phyloP scores from a whole-genome alignment of 306 rosid species.

The Crotalaria pallida region DNA sequence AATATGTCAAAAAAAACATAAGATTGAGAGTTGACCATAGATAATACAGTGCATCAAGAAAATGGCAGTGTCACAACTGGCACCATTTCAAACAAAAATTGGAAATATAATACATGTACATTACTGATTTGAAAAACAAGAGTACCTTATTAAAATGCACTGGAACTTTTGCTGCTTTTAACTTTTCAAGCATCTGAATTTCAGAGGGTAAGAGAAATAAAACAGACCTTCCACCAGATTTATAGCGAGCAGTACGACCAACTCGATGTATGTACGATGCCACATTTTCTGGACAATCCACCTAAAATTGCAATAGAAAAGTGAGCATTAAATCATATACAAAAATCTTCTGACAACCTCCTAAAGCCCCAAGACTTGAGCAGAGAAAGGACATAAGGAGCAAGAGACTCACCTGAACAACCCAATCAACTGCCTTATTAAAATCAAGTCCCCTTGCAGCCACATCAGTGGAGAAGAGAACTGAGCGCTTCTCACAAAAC shows the following conservation, averaged over 20 bases:
- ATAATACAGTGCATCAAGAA: neutral
- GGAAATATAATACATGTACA: neutral
- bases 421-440: constrained; percentile 92
- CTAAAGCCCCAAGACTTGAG: neutral
- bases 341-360: too few relatives aligned
- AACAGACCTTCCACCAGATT: constrained; percentile 71
- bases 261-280: constrained; percentile 92
- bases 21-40: neutral
- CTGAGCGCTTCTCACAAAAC: constrained; percentile 71
- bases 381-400: neutral
- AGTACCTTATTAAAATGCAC: constrained; percentile 61
- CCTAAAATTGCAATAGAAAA: constrained; percentile 37
- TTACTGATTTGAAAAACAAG: constrained; percentile 5
- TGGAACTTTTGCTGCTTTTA: constrained; percentile 69
- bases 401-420: constrained; percentile 71
- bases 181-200: constrained; percentile 66
- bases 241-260: constrained; percentile 92
- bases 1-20: constrained; percentile 2
- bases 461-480: constrained; percentile 88
- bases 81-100: neutral
- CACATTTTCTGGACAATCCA: constrained; percentile 88
- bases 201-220: constrained; percentile 80
- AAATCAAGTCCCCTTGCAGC: constrained; percentile 97
- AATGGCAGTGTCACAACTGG: constrained; percentile 4
- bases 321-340: too few relatives aligned